Evolutionary conservation across 768 basidiomycete genomes (phyloP).

Genomic region (Termitomyces sp.): DNA sequence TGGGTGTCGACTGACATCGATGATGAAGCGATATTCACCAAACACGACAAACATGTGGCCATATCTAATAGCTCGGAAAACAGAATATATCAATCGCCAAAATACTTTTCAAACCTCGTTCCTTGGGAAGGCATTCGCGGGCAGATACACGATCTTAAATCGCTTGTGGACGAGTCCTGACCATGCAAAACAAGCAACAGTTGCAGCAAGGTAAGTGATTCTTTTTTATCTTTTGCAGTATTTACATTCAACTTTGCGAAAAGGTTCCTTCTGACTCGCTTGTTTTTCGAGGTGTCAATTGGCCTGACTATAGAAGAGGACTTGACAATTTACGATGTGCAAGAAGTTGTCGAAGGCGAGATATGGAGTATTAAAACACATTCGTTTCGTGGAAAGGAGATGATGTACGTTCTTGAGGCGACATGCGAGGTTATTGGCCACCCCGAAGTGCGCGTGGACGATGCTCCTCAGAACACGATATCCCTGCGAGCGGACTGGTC

Average conservation of each 20-base stretch:
- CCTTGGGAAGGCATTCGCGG: constrained; percentile 33
- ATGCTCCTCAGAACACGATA: not conserved
- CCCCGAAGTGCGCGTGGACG: constrained; percentile 5
- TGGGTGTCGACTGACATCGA: constrained; percentile 40
- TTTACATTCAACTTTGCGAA: constrained; percentile 1
- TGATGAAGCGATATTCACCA: constrained; percentile 32
- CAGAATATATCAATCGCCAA: constrained; percentile 34
- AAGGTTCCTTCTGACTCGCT: constrained; percentile 59
- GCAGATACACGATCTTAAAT: constrained; percentile 30
- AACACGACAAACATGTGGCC: constrained; percentile 69
- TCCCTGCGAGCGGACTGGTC: constrained; percentile 62
- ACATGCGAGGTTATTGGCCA: constrained; percentile 72
- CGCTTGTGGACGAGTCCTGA: constrained; percentile 59
- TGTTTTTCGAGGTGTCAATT: constrained; percentile 61
- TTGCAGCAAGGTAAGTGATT: constrained; percentile 47
- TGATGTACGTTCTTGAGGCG: constrained; percentile 56
- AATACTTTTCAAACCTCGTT: constrained; percentile 43
- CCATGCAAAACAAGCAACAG: constrained; percentile 45
- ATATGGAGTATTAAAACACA: constrained; percentile 52
- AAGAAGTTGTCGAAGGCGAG: constrained; percentile 49
- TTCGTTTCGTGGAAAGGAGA: constrained; percentile 19
- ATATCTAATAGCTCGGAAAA: constrained; percentile 49
- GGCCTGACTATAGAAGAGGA: constrained; percentile 27
- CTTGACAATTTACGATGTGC: constrained; percentile 37
- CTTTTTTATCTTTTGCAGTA: not conserved